Evolutionary conservation across 2,329 filamentous ascomycete species (phyloP), one percentile per base, ranked within the genome.

Genomic region (Beauveria scarabaeidicola): DNA sequence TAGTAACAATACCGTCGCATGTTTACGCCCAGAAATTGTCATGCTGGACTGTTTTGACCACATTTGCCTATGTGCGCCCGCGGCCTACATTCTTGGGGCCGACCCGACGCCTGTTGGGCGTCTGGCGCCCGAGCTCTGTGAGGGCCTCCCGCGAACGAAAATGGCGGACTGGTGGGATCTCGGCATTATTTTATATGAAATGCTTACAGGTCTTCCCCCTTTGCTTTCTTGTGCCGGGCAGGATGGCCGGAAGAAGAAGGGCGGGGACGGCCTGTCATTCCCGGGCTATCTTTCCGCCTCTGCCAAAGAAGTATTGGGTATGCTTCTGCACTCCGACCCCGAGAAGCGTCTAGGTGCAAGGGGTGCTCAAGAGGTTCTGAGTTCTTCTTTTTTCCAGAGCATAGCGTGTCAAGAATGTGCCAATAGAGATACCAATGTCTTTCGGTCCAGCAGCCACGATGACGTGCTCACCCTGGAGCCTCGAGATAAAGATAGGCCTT

Each of bases 21-120:
- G 23, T 32, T 36, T 55, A 23, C 52, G 19, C 40, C 52, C 52
- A 29, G 52, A 55, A 27, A 47, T 8, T 46, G 27, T 55, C 10
- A 47, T 55, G 52, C 27, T 55, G 27, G 52, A 55, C n/a, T 47
- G 41, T 23, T 55, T 29, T 25, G 52, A 55, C 19, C 41, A 47
- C 13, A 47, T 55, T 38, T 47, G 52, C 27, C 52, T 55, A 9
- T 55, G 41, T 25, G 52, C n/a, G 32, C 25, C 52, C n/a, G 32
- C n/a, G 52, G 27, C 38, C 8, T 55, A 47, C 19, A 38, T 47
- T 38, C 21, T 21, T 25, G 27, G 41, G n/a, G n/a, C 52, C 17
- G 40, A 44, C 25, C 25, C 52, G 19, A 21, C 23, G 36, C 29
- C n/a, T 5, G 40, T 36, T 21, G 52, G 15, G 52, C 46, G 38